Evolutionary conservation across 2,329 filamentous ascomycete genomes (phyloP).

Genomic region (Talaromyces sp.): DNA sequence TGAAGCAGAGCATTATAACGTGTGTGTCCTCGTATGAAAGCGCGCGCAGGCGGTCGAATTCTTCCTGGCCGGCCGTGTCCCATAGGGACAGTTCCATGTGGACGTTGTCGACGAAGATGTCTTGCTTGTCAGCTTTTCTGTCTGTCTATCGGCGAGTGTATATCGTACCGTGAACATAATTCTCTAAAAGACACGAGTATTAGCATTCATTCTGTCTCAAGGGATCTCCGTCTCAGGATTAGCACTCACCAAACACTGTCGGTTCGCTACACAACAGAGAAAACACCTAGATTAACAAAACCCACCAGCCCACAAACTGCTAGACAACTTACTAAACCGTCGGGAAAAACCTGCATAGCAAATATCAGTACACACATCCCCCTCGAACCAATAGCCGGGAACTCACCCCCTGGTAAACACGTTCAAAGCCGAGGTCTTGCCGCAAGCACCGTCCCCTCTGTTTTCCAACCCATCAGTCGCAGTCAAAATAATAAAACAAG

Average conservation of each 20-base stretch:
- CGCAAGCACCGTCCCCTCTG: conserved; percentile 91
- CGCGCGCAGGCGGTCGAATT: conserved; percentile 93
- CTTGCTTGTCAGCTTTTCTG: conserved; percentile 28
- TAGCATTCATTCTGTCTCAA: conserved; percentile 17
- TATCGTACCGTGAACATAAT: conserved; percentile 8
- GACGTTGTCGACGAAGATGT: conserved; percentile 96
- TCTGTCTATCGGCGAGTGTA: not conserved
- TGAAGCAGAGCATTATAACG: conserved; percentile 98
- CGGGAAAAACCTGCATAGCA: conserved; percentile 71
- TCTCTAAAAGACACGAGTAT: not conserved
- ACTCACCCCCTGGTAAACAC: conserved; percentile 95
- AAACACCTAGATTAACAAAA: conserved; percentile 18
- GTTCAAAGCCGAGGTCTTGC: conserved; percentile 94
- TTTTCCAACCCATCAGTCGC: not conserved
- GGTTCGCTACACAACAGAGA: conserved; percentile 59
- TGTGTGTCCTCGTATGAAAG: conserved; percentile 98
- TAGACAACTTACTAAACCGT: conserved; percentile 68
- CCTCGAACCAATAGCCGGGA: conserved; percentile 16
- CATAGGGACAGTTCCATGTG: conserved; percentile 97
- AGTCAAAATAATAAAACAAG: not conserved
- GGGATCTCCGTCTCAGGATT: not conserved
- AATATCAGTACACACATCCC: conserved; percentile 4
- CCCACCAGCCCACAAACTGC: not conserved
- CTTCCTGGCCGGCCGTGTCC: conserved; percentile 98
- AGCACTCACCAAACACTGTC: conserved; percentile 69